phyloP scores from a whole-genome alignment of 139 green algal genomes.

The Spirogloea muscicola region DNA sequence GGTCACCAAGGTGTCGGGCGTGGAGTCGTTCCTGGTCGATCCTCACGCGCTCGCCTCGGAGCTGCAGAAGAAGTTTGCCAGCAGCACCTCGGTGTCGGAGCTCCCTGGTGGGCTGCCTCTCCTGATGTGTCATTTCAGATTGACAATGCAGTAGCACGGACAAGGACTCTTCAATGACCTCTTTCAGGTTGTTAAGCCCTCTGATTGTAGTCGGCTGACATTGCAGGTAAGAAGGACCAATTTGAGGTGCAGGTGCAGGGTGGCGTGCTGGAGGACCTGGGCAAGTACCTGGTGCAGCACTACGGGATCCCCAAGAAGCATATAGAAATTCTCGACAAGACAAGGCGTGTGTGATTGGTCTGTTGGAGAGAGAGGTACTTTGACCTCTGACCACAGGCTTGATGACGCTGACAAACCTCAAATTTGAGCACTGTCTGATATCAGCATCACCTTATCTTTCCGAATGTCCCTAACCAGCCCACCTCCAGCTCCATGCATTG shows the following conservation, averaged over 20 bases:
- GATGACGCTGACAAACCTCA: no score
- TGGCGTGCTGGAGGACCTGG: slow-evolving; percentile 39
- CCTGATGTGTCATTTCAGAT: not conserved
- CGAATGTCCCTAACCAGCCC: no score
- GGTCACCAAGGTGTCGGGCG: slow-evolving; percentile 35
- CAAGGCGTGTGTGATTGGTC: no score
- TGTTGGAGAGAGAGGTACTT: no score
- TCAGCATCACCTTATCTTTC: no score
- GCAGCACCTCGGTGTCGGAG: slow-evolving; percentile 1
- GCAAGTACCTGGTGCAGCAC: slow-evolving; percentile 16
- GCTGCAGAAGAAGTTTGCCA: slow-evolving; percentile 12
- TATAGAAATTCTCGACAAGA: slow-evolving; percentile 48
- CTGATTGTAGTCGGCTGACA: no score
- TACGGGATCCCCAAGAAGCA: slow-evolving; percentile 44
- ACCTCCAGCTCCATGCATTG: no score
- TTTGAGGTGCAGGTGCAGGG: slow-evolving; percentile 41
- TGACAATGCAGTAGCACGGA: not conserved
- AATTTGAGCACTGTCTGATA: no score
- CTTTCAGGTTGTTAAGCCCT: slow-evolving; percentile 2
- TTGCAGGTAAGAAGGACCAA: slow-evolving; percentile 43
- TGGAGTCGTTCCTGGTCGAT: slow-evolving; percentile 50
- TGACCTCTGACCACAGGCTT: no score
- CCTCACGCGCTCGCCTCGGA: slow-evolving; percentile 25
- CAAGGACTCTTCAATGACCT: not conserved
- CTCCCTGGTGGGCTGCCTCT: not conserved